Percentiles rank a stretch among this genome's conserved stretches.
phyloP scores from a whole-genome alignment of 2,329 filamentous ascomycete species.

The Claviceps digitariae region DNA sequence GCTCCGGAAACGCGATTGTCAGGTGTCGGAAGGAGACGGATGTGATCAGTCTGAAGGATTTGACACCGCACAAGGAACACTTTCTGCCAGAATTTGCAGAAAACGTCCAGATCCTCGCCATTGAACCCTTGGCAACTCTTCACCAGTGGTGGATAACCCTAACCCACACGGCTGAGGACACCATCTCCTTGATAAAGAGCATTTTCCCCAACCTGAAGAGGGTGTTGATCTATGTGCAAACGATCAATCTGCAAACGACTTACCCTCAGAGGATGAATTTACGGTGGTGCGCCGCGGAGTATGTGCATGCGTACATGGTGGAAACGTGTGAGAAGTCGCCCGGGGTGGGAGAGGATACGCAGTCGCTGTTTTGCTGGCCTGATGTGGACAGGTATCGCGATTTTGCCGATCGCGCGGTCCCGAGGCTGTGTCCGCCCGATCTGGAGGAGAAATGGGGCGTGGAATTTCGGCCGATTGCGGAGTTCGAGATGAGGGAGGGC shows the following conservation, averaged over 20 bases:
- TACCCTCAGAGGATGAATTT: too few species aligned
- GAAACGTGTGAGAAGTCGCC: conserved; percentile 14
- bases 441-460: conserved; percentile 8
- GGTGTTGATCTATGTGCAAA: conserved; percentile 11
- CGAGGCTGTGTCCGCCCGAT: not conserved
- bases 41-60: conserved; percentile 14
- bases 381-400: conserved; percentile 16
- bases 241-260: too few species aligned
- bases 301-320: conserved; percentile 14
- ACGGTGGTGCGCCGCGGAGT: conserved; percentile 20
- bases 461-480: conserved; percentile 17
- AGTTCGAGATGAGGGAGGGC: conserved; percentile 13
- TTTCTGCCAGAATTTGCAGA: conserved; percentile 16
- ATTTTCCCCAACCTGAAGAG: conserved; percentile 14
- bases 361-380: conserved; percentile 20
- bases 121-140: conserved; percentile 7
- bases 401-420: conserved; percentile 15
- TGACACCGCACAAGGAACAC: conserved; percentile 1
- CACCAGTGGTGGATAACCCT: not conserved
- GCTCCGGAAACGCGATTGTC: conserved; percentile 13
- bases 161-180: too few species aligned
- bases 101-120: conserved; percentile 16
- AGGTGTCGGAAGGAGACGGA: conserved; percentile 19
- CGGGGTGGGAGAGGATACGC: conserved; percentile 13
- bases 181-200: not conserved